Evolutionary conservation across 306 rosid genomes (phyloP).

Genomic region (Pyrus betulifolia): DNA sequence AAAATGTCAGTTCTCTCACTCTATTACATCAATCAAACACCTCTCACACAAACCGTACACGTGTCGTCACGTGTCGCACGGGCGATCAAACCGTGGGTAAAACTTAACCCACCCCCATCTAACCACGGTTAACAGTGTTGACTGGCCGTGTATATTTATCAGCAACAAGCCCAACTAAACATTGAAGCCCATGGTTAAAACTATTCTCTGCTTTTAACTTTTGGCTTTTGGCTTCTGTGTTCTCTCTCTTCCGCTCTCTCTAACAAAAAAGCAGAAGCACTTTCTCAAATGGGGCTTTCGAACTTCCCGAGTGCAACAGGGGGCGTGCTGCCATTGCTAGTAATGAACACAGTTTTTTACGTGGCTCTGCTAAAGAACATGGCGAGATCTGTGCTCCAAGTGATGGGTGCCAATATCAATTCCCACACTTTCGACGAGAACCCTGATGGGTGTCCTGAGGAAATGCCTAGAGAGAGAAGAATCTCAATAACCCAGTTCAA

Average conservation of each 20-base stretch:
- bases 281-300: conserved; percentile 56
- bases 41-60: conserved; percentile 17
- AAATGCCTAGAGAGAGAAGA: conserved; percentile 29
- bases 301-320: conserved; percentile 48
- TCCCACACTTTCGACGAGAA: conserved; percentile 24
- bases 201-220: neutral
- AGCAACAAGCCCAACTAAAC: neutral
- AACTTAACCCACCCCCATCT: neutral
- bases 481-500: conserved; percentile 50
- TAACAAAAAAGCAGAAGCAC: neutral
- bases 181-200: neutral
- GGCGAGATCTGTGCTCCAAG: conserved; percentile 51
- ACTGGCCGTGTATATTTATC: neutral
- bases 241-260: neutral
- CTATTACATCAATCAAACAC: neutral
- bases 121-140: neutral
- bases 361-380: conserved; percentile 53
- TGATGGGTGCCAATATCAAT: conserved; percentile 15
- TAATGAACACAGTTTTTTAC: conserved; percentile 57
- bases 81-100: neutral
- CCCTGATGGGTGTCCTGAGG: conserved; percentile 11
- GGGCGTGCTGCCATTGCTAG: conserved; percentile 51
- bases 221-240: neutral
- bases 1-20: conserved; percentile 2
- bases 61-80: conserved; percentile 39